Conservation (phyloP, 768 basidiomycete genomes). For the Boletus sp. region DNA sequence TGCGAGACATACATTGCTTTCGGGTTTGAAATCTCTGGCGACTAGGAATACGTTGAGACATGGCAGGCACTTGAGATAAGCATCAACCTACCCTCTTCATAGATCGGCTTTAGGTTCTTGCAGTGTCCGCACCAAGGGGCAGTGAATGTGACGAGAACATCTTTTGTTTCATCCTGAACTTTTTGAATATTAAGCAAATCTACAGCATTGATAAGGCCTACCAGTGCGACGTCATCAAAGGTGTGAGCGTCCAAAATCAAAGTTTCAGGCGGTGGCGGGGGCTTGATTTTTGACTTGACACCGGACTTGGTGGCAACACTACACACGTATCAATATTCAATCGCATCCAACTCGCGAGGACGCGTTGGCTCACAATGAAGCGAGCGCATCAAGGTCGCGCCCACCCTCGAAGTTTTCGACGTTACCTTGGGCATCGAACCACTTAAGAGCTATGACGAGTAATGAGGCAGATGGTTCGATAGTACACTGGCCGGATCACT, state of each 20-base stretch:
- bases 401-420: slow-evolving; percentile 70
- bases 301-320: slow-evolving; percentile 77
- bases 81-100: slow-evolving; percentile 61
- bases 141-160: slow-evolving; percentile 84
- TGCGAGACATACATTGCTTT: slow-evolving; percentile 57
- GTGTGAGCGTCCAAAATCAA: slow-evolving; percentile 65
- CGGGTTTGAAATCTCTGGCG: slow-evolving; percentile 73
- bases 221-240: slow-evolving; percentile 75
- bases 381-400: slow-evolving; percentile 78
- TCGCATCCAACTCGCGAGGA: background rate
- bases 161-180: slow-evolving; percentile 61
- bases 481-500: slow-evolving; percentile 26
- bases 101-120: slow-evolving; percentile 84
- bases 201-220: slow-evolving; percentile 29
- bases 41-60: slow-evolving; percentile 42
- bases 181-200: background rate
- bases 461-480: slow-evolving; percentile 1
- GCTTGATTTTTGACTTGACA: slow-evolving; percentile 85
- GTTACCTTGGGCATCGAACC: slow-evolving; percentile 76
- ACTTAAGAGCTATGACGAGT: slow-evolving; percentile 72
- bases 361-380: slow-evolving; percentile 57
- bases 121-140: slow-evolving; percentile 95
- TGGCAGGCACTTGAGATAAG: background rate
- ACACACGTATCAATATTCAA: background rate
- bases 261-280: slow-evolving; percentile 73